Conservation (phyloP, 441 rosid species). For the Syzygium syzygioides region DNA sequence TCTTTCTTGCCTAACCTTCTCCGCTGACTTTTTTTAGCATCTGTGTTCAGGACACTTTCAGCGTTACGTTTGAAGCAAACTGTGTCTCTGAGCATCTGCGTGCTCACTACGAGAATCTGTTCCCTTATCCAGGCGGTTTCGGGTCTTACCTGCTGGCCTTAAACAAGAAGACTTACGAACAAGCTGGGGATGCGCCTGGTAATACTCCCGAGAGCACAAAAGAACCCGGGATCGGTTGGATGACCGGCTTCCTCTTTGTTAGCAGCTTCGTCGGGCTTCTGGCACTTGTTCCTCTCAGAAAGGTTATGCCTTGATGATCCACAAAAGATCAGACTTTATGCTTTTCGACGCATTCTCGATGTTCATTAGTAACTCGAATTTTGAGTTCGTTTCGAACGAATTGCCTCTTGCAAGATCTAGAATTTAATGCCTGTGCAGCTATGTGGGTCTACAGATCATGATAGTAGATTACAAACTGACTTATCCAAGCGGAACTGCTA, state of each 20-base stretch:
- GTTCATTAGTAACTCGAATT: background rate
- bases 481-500: constrained; percentile 1
- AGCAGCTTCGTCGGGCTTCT: background rate
- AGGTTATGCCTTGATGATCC: background rate
- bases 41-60: background rate
- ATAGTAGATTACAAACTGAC: background rate
- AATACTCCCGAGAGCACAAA: background rate
- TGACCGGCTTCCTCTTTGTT: background rate
- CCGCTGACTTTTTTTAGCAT: background rate
- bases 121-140: background rate
- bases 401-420: background rate
- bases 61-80: too few species aligned
- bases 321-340: background rate
- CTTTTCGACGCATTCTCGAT: background rate
- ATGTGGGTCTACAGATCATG: background rate
- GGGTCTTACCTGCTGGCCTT: background rate
- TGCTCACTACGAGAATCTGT: background rate
- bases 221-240: constrained; percentile 1
- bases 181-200: background rate
- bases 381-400: background rate
- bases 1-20: background rate
- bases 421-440: background rate
- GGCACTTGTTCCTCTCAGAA: background rate
- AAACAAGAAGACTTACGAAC: background rate
- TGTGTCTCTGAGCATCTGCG: background rate